phyloP scores from a whole-genome alignment of 352 stramenopile species.

The Thalassiosira mediterranea region DNA sequence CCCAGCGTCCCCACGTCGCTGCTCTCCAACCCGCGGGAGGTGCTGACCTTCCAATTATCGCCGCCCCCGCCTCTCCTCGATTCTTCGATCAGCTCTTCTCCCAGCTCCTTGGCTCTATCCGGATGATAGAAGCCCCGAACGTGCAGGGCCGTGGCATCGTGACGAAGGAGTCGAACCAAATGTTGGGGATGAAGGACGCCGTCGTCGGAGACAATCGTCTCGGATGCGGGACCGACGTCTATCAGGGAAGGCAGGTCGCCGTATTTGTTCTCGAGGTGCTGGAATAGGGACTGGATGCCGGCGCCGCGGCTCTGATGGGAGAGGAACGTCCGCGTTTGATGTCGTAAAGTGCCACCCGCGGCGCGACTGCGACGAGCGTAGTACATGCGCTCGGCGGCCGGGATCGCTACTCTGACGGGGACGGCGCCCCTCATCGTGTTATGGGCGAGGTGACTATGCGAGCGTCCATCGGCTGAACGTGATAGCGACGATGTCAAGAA shows the following conservation, averaged over 20 bases:
- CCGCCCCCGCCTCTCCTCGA: slow-evolving; percentile 31
- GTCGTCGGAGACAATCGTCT: slow-evolving; percentile 59
- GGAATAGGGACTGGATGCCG: slow-evolving; percentile 60
- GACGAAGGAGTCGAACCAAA: slow-evolving; percentile 63
- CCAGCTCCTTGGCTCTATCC: slow-evolving; percentile 49
- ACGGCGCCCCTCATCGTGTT: no score
- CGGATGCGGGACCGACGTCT: slow-evolving; percentile 46
- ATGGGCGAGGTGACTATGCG: no score
- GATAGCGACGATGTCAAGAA: no score
- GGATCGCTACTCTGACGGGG: no score
- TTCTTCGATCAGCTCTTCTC: slow-evolving; percentile 58
- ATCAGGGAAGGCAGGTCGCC: slow-evolving; percentile 56
- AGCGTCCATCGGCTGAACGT: no score
- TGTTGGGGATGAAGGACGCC: slow-evolving; percentile 46
- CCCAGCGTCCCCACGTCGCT: slow-evolving; percentile 83
- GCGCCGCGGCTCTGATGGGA: slow-evolving; percentile 25
- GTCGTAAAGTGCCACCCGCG: no score
- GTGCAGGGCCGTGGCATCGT: slow-evolving; percentile 71
- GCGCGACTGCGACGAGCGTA: no score
- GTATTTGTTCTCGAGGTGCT: slow-evolving; percentile 58
- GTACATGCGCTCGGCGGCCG: no score
- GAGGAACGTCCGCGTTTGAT: slow-evolving; percentile 1
- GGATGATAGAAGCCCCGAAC: slow-evolving; percentile 69
- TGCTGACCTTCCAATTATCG: slow-evolving; percentile 86
- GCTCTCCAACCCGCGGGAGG: slow-evolving; percentile 78